Evolutionary conservation across 176 grass and related monocot genomes (phyloP).

Genomic region (Olyra latifolia): DNA sequence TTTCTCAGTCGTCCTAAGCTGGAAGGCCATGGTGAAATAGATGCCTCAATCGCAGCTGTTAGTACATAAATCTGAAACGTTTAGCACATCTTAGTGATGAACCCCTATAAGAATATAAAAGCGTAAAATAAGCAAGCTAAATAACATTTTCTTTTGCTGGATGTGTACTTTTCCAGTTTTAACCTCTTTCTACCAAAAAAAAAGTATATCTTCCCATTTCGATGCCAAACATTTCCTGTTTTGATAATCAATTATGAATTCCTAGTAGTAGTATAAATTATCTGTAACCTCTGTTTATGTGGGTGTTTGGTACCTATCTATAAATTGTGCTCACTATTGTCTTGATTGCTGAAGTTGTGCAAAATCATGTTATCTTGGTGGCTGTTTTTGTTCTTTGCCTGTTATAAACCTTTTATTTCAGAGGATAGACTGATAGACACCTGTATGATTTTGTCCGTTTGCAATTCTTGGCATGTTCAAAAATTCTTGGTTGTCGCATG

Average conservation of each 20-base stretch:
- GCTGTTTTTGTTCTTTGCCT: neutral
- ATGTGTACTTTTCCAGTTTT: neutral
- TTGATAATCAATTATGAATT: neutral
- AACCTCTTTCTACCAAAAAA: neutral
- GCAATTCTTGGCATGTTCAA: neutral
- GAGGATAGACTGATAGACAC: neutral
- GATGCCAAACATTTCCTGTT: neutral
- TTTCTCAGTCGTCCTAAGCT: conserved; percentile 1
- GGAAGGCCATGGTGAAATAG: neutral
- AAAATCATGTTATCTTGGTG: neutral
- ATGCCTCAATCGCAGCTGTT: neutral
- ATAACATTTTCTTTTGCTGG: neutral
- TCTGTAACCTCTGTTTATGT: neutral
- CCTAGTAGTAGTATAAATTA: neutral
- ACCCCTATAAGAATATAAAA: neutral
- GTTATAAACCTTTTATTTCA: neutral
- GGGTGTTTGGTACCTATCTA: neutral
- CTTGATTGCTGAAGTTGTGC: neutral
- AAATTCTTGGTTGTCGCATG: neutral
- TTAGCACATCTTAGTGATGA: neutral
- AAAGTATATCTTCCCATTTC: neutral
- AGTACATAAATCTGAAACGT: neutral
- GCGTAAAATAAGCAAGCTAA: neutral
- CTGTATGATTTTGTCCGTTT: neutral
- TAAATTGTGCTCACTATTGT: neutral